Evolutionary conservation across 306 rosid species (phyloP), one percentile per base, ranked within the genome.

Genomic region (Quercus rubra): DNA sequence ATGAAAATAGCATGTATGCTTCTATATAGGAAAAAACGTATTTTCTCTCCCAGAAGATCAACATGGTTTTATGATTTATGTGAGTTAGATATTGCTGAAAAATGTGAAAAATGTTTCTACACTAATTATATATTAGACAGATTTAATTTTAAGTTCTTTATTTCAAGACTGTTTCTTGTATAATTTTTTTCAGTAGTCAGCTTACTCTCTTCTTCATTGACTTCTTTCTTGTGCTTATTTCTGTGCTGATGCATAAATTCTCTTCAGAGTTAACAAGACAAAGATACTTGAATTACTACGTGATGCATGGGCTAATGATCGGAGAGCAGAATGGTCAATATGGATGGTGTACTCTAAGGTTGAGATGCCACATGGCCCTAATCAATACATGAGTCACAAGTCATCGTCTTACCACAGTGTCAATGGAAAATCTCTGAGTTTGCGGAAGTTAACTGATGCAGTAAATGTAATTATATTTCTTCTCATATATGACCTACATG

Each of bases 291-390:
- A 89, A 69, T 80, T 80, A 86, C 81, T 94, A 84, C 84, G 78
- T 63, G 92, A 92, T 76, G 78, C 78, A 31, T 94, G 97, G 97
- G 82, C 90, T 55, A 90, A 74, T 87, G 94, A 94, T 73, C 88
- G 95, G 74, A 88, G 87, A 85, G 86, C 93, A 58, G 99, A 94
- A 62, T 94, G 97, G 97, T 92, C 99, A 69, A 94, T 92, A 85
- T 94, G 99, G 99, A 92, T 92, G 97, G 87, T 94, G 46, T 86
- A 92, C 83, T 88, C 99, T 46, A 92, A 90, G 86, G 95, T 87
- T 79, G 99, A 94, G 85, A 92, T 94, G 99, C 99, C 99, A 69
- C 95, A 92, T 84, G 91, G 91, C 76, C 86, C 85, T 78, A 80
- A 85, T 77, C 91, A 82, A 78, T 82, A 87, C 78, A 84, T 82